Evolutionary conservation across 1,139 yeast species (phyloP).

Genomic region (Hansenula anomala): DNA sequence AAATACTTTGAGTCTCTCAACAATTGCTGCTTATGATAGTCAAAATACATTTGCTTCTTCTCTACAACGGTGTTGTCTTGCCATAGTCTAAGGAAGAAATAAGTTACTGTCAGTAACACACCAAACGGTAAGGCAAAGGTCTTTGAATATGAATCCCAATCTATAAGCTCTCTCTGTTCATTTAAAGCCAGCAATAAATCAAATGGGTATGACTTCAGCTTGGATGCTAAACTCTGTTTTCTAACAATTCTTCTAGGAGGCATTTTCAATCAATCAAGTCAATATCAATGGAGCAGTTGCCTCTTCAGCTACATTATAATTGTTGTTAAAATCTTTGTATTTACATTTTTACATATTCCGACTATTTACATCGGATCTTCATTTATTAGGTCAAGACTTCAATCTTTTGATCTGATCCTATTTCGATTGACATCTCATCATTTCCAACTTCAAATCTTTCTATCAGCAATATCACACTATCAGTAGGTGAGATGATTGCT

Average conservation of each 20-base stretch:
- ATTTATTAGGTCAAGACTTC: neutral
- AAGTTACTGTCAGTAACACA: slow-evolving; percentile 28
- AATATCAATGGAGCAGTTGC: too few species aligned
- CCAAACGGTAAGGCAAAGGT: slow-evolving; percentile 46
- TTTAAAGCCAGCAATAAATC: slow-evolving; percentile 49
- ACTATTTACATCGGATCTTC: neutral
- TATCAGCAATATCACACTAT: slow-evolving; percentile 30
- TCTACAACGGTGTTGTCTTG: slow-evolving; percentile 26
- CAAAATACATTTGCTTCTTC: slow-evolving; percentile 20
- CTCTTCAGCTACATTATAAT: neutral
- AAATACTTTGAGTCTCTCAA: slow-evolving; percentile 25
- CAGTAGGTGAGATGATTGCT: slow-evolving; percentile 2
- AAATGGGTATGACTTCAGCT: slow-evolving; percentile 47
- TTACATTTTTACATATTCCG: slow-evolving; percentile 1
- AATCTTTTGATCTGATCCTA: slow-evolving; percentile 1
- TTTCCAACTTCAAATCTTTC: slow-evolving; percentile 46
- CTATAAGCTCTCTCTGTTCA: slow-evolving; percentile 50
- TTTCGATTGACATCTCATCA: slow-evolving; percentile 22
- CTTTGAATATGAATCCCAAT: slow-evolving; percentile 59
- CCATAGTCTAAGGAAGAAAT: slow-evolving; percentile 26
- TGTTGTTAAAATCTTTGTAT: neutral
- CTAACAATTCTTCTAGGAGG: slow-evolving; percentile 7
- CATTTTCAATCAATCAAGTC: too few species aligned
- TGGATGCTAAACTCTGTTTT: slow-evolving; percentile 25
- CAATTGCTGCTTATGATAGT: slow-evolving; percentile 20